A percentile compares a stretch with the other conserved stretches of the same genome.
Conservation (phyloP, 2,329 filamentous ascomycete genomes). For the Pestalotiopsis sp. region DNA sequence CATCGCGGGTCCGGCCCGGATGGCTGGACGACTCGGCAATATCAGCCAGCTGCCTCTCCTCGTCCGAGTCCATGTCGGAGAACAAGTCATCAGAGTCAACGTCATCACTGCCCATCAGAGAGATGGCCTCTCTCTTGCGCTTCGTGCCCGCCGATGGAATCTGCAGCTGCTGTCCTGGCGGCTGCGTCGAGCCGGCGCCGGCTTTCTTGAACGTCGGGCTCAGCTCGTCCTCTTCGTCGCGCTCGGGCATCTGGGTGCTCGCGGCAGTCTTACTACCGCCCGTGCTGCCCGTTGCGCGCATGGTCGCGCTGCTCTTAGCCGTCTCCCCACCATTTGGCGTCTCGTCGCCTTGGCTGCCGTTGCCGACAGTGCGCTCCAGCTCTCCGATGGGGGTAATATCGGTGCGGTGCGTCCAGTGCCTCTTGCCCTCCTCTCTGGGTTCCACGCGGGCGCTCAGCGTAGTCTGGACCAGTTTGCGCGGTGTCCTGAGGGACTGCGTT, state of each 20-base stretch:
- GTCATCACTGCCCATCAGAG: background rate
- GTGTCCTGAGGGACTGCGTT: background rate
- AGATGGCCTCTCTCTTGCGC: conserved; percentile 24
- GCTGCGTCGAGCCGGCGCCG: background rate
- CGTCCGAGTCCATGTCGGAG: conserved; percentile 30
- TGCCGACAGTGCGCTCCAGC: conserved; percentile 13
- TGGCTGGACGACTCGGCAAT: conserved; percentile 22
- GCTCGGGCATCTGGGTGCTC: conserved; percentile 15
- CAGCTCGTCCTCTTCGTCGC: conserved; percentile 17
- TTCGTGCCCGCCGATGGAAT: conserved; percentile 21
- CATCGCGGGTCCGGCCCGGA: conserved; percentile 13
- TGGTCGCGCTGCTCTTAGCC: conserved; percentile 19
- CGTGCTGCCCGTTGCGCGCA: conserved; percentile 14
- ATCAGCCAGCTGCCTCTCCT: conserved; percentile 27
- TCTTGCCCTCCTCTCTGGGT: conserved; percentile 23
- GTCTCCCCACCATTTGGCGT: conserved; percentile 5
- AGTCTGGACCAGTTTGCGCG: conserved; percentile 26
- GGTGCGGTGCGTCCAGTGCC: conserved; percentile 9
- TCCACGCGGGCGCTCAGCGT: conserved; percentile 31
- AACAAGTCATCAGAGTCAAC: conserved; percentile 24
- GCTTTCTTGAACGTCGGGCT: background rate
- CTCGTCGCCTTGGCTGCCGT: background rate
- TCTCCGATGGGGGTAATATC: conserved; percentile 21
- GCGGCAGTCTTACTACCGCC: conserved; percentile 4
- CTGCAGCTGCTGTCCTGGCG: background rate